Evolutionary conservation across 371 early-diverging fungal genomes (phyloP), one percentile per base, ranked within the genome.

Genomic region (Fennellomyces sp.): DNA sequence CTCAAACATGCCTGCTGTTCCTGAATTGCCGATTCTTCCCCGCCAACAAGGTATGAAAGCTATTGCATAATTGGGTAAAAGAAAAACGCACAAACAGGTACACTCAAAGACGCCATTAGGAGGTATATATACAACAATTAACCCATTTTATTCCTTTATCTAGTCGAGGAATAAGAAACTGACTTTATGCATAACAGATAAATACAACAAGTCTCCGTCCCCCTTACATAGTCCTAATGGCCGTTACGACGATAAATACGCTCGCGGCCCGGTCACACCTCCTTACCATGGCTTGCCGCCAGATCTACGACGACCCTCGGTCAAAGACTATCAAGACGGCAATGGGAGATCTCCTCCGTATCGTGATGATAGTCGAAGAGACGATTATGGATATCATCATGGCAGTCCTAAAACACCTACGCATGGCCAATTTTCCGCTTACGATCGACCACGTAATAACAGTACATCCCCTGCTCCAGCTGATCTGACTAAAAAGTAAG

Each of bases 1-100:
- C 52, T 69, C 81, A 7, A 79, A 74, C 49, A 78, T 78, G 51
- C 86, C 86, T 12, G 73, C 83, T 35, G 73, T 88, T 39, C 88
- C 88, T 27, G 59, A 72, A 12, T 51, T 85, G 25, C 86, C 86
- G 28, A 70, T 75, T 19, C 48, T 71, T 48, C 72, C 72, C 50
- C 47, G 64, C 31, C 48, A 59, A 19, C 63, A 70, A 68, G 71
- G 72, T 76, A 69, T 26, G 36, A 2, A 25, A 25, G 11, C 28
- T 4, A n/a, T n/a, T n/a, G 33, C 33, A 33, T 7, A 12, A 7
- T 13, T 13, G 13, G 6, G 12, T n/a, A 39, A 39, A 13, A 39
- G 17, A 35, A 35, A 35, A 39, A 19, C 13, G 39, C 13, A n/a
- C 33, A 33, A 5, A 33, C 33, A 33, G 33, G 5, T 13, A n/a